A percentile compares a stretch with the other conserved stretches of the same genome.
These are phyloP conservation scores for Lipomyces yarrowii DNA, from an alignment of 1,139 yeast species.

Conservation along the genomic window DNA sequence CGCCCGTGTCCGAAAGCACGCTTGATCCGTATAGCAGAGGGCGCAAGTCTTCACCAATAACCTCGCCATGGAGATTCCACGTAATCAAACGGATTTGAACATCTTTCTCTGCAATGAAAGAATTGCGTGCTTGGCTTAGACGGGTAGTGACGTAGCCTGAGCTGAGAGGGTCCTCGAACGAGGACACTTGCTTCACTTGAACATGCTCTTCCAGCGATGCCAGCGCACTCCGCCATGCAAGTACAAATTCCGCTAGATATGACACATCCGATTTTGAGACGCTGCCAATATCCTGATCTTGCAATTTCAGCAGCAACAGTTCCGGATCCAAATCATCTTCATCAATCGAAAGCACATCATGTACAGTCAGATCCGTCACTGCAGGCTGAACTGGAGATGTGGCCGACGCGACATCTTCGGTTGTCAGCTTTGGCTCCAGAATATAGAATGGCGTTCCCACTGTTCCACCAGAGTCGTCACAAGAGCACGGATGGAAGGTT, in stretches of 20 bases:
- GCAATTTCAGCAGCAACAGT: slow-evolving; percentile 33
- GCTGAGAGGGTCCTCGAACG: slow-evolving; percentile 12
- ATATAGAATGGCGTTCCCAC: slow-evolving; percentile 35
- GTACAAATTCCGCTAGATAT: slow-evolving; percentile 34
- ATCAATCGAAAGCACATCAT: slow-evolving; percentile 32
- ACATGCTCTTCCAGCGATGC: slow-evolving; percentile 29
- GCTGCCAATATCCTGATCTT: slow-evolving; percentile 37
- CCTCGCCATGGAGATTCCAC: slow-evolving; percentile 55
- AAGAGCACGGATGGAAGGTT: slow-evolving; percentile 31
- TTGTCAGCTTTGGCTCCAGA: slow-evolving; percentile 19
- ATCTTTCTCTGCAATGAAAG: slow-evolving; percentile 29
- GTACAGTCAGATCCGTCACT: slow-evolving; percentile 31
- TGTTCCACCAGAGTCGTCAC: slow-evolving; percentile 23
- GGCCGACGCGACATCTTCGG: background rate
- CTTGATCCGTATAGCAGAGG: slow-evolving; percentile 22
- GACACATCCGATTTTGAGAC: slow-evolving; percentile 30
- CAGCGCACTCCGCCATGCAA: slow-evolving; percentile 38
- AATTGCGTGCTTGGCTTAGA: slow-evolving; percentile 18
- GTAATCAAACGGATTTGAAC: slow-evolving; percentile 44
- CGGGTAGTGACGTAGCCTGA: slow-evolving; percentile 24
- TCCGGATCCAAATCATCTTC: slow-evolving; percentile 17
- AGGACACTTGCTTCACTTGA: slow-evolving; percentile 9
- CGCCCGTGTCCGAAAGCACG: slow-evolving; percentile 29
- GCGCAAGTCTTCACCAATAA: slow-evolving; percentile 35
- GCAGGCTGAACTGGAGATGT: background rate